These are phyloP conservation scores for Cystofilobasidium bisporidii DNA, from an alignment of 768 basidiomycete species.

Conservation along the genomic window DNA sequence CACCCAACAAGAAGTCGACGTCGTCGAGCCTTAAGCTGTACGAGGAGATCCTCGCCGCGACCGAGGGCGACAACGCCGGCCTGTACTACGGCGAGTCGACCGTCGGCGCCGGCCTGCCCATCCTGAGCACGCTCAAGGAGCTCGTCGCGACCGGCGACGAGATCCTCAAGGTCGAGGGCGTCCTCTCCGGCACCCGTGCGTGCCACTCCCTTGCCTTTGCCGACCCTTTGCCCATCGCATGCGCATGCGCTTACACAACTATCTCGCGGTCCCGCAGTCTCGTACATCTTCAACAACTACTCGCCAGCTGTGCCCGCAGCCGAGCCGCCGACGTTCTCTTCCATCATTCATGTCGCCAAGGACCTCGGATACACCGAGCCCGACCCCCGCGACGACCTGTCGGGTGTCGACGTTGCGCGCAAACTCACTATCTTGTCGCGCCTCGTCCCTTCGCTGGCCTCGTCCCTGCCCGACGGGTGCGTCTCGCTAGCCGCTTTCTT, in stretches of 20 bases:
- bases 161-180: slow-evolving; percentile 75
- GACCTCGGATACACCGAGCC: slow-evolving; percentile 97
- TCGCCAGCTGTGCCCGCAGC: slow-evolving; percentile 47
- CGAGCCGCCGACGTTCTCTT: slow-evolving; percentile 52
- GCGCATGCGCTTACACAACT: too few species aligned
- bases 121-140: slow-evolving; percentile 85
- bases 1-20: slow-evolving; percentile 96
- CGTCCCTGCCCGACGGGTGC: slow-evolving; percentile 14
- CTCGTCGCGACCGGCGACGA: slow-evolving; percentile 85
- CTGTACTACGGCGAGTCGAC: slow-evolving; percentile 61
- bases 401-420: slow-evolving; percentile 91
- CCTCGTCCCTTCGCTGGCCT: slow-evolving; percentile 40
- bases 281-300: slow-evolving; percentile 98
- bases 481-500: background rate
- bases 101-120: slow-evolving; percentile 89
- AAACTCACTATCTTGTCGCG: slow-evolving; percentile 93
- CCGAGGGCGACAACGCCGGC: slow-evolving; percentile 42
- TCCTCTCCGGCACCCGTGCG: slow-evolving; percentile 76
- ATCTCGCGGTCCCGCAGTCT: slow-evolving; percentile 49
- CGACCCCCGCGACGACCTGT: slow-evolving; percentile 91
- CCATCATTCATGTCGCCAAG: slow-evolving; percentile 76
- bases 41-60: slow-evolving; percentile 55
- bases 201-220: background rate
- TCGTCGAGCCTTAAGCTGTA: slow-evolving; percentile 63
- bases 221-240: background rate